These are phyloP conservation scores for peach (Prunus persica) DNA, from an alignment of 306 rosid genomes.

Conservation along the genomic window Prunus_persica_NCBIv2 NC_034016.1:19451001-19451500, in stretches of 20 bases:
- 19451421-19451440: constrained; percentile 89
- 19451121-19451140: background rate
- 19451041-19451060: background rate
- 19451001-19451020: background rate
- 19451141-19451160: background rate
- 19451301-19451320: constrained; percentile 70
- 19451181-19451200: background rate
- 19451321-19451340: constrained; percentile 89
- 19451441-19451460: constrained; percentile 97
- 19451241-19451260: background rate
- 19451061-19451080: background rate
- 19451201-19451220: background rate
- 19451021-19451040: background rate
- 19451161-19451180: background rate
- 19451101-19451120: background rate
- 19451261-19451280: constrained; percentile 2
- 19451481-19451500: constrained; percentile 90
- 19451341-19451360: constrained; percentile 96
- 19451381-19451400: constrained; percentile 95
- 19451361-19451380: constrained; percentile 94
- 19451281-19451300: background rate
- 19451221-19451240: background rate
- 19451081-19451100: background rate
- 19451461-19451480: constrained; percentile 92
- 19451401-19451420: constrained; percentile 91